phyloP scores from a whole-genome alignment of 2,329 filamentous ascomycete genomes.

The Rutstroemia sp. region DNA sequence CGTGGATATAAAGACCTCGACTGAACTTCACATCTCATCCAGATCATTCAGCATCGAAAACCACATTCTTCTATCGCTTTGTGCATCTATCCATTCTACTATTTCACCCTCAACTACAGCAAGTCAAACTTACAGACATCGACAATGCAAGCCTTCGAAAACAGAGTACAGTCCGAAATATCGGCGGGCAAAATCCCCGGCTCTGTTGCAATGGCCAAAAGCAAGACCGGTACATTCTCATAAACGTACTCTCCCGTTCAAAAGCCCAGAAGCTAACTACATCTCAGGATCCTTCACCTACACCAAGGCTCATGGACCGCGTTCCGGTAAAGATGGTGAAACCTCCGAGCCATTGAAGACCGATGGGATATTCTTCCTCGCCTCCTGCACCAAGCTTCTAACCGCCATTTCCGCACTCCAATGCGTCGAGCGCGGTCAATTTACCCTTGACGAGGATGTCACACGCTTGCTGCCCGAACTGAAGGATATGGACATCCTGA shows the following conservation, averaged over 20 bases:
- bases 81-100: background rate
- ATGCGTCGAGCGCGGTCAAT: slow-evolving; percentile 43
- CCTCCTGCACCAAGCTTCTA: slow-evolving; percentile 50
- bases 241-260: background rate
- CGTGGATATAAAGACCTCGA: no score
- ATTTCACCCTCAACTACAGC: background rate
- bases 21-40: background rate
- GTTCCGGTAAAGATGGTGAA: slow-evolving; percentile 41
- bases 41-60: no score
- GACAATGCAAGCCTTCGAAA: background rate
- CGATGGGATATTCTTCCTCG: slow-evolving; percentile 54
- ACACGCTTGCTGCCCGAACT: slow-evolving; percentile 21
- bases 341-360: slow-evolving; percentile 47
- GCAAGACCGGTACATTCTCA: slow-evolving; percentile 11
- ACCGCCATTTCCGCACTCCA: slow-evolving; percentile 46
- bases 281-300: slow-evolving; percentile 31
- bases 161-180: background rate
- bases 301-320: slow-evolving; percentile 29
- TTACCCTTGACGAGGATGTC: slow-evolving; percentile 41
- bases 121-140: no score
- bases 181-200: slow-evolving; percentile 14
- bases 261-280: background rate
- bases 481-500: slow-evolving; percentile 23
- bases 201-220: slow-evolving; percentile 14
- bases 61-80: no score